Percentiles rank a stretch among this genome's conserved stretches.
Conservation (phyloP, 2,329 filamentous ascomycete genomes). For the Epichloe sp. region DNA sequence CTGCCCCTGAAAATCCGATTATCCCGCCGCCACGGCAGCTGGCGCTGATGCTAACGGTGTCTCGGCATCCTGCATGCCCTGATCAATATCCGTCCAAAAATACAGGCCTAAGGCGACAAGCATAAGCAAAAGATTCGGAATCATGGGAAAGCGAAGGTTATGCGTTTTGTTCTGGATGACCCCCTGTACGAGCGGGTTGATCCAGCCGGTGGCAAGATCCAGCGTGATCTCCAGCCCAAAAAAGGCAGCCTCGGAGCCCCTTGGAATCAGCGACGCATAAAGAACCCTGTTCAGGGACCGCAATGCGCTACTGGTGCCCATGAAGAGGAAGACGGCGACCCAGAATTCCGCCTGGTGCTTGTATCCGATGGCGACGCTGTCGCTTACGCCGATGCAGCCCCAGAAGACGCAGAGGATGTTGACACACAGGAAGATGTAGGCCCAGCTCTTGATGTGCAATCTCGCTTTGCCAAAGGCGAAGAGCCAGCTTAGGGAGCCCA, state of each 20-base stretch:
- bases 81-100: slow-evolving; percentile 9
- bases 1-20: too few species aligned
- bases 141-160: slow-evolving; percentile 11
- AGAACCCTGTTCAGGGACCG: slow-evolving; percentile 10
- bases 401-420: slow-evolving; percentile 10
- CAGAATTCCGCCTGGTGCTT: slow-evolving; percentile 11
- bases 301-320: slow-evolving; percentile 10
- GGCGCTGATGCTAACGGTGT: slow-evolving; percentile 1
- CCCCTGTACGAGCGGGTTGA: slow-evolving; percentile 10
- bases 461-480: slow-evolving; percentile 5
- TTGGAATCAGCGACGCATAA: slow-evolving; percentile 10
- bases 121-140: slow-evolving; percentile 10
- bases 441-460: slow-evolving; percentile 9
- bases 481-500: slow-evolving; percentile 9
- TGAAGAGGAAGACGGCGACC: slow-evolving; percentile 9
- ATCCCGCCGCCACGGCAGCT: not conserved
- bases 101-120: slow-evolving; percentile 7
- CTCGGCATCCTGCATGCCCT: slow-evolving; percentile 9
- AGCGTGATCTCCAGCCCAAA: slow-evolving; percentile 11
- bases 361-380: slow-evolving; percentile 7
- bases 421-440: slow-evolving; percentile 8
- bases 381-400: slow-evolving; percentile 10
- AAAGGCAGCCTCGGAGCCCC: slow-evolving; percentile 9
- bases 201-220: slow-evolving; percentile 10
- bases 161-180: slow-evolving; percentile 10